Percentiles rank a stretch among this genome's conserved stretches.
Conservation (phyloP, 2,329 filamentous ascomycete genomes). For the Sporothrix protearum region DNA sequence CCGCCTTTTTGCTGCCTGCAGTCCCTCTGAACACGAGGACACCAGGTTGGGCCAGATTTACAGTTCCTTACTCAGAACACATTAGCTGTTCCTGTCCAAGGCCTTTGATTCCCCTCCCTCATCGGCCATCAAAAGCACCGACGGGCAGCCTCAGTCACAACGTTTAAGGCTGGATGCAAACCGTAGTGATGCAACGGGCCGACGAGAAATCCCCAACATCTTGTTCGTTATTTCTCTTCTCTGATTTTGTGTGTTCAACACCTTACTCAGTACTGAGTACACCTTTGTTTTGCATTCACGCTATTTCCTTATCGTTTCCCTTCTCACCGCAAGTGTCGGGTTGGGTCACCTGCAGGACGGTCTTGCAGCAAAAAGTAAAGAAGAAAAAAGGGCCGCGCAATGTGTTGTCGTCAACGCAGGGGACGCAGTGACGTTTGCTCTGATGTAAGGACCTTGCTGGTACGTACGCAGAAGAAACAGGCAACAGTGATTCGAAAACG, state of each 20-base stretch:
- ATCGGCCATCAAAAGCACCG: neutral
- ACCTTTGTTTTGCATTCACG: neutral
- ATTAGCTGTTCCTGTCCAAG: too few relatives aligned
- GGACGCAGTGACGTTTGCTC: neutral
- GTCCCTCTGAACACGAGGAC: neutral
- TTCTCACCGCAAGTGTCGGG: neutral
- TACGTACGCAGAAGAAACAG: neutral
- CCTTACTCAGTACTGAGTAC: too few relatives aligned
- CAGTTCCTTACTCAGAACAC: too few relatives aligned
- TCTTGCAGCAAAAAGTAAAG: neutral
- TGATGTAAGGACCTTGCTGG: neutral
- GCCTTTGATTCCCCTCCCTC: neutral
- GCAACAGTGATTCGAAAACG: neutral
- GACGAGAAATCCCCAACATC: neutral
- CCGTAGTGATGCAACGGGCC: neutral
- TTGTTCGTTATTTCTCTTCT: neutral
- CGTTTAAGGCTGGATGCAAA: neutral
- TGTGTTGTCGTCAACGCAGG: neutral
- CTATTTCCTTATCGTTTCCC: neutral
- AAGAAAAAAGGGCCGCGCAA: neutral
- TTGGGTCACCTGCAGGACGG: neutral
- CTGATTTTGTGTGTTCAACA: too few relatives aligned
- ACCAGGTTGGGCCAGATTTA: neutral
- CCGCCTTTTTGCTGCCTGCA: neutral
- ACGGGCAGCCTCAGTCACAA: neutral